These are phyloP conservation scores for Fusarium newnesense DNA, from an alignment of 2,329 filamentous ascomycete genomes.

Conservation along the genomic window DNA sequence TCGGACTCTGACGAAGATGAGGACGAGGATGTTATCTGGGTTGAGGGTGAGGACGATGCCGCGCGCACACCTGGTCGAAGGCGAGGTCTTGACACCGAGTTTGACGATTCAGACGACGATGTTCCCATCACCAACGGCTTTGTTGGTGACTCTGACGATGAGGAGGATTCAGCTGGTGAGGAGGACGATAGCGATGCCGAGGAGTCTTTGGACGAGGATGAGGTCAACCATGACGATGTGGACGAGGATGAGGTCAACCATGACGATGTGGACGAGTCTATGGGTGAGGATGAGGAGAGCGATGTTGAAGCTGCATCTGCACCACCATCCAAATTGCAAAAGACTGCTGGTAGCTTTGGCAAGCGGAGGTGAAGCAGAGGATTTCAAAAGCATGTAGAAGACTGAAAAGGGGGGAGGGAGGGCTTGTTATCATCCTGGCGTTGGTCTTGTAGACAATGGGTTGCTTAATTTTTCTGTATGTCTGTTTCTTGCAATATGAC, in stretches of 20 bases:
- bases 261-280: conserved; percentile 65
- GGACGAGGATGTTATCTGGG: conserved; percentile 81
- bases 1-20: conserved; percentile 61
- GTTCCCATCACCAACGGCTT: conserved; percentile 65
- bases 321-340: conserved; percentile 57
- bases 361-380: conserved; percentile 38
- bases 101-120: conserved; percentile 63
- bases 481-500: conserved; percentile 43
- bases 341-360: conserved; percentile 33
- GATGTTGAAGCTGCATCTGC: conserved; percentile 57
- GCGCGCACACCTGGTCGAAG: conserved; percentile 58
- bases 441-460: conserved; percentile 44
- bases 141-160: conserved; percentile 69
- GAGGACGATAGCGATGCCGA: conserved; percentile 56
- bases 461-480: conserved; percentile 40
- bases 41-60: conserved; percentile 85
- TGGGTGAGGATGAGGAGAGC: conserved; percentile 66
- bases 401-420: conserved; percentile 10
- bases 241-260: conserved; percentile 68
- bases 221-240: conserved; percentile 68
- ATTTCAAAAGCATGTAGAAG: conserved; percentile 23
- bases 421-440: conserved; percentile 40
- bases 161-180: conserved; percentile 59
- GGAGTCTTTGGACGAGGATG: conserved; percentile 66
- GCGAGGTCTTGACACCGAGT: conserved; percentile 49